Percentiles rank a stretch among this genome's conserved stretches.
Evolutionary conservation across 495 filamentous ascomycete genomes (phyloP).

Genomic region (Cryomyces antarcticus): DNA sequence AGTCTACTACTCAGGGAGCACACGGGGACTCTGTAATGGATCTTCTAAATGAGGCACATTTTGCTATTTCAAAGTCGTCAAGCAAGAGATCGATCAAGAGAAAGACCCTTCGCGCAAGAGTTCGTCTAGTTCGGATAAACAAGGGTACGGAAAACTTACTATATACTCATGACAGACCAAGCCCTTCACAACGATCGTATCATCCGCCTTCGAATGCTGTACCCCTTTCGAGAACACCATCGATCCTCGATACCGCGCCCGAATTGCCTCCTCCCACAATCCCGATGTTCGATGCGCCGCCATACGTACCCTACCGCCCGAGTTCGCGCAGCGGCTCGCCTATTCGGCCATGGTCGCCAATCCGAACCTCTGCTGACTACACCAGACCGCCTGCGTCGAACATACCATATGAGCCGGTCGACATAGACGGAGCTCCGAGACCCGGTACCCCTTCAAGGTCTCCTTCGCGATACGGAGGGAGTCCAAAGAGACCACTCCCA

Average conservation of each 20-base stretch:
- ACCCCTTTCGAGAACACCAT: constrained; percentile 29
- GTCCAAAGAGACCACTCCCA: constrained; percentile 71
- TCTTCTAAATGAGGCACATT: neutral
- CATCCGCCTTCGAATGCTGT: constrained; percentile 15
- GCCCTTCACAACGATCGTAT: constrained; percentile 19
- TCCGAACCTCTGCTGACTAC: constrained; percentile 42
- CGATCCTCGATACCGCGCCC: constrained; percentile 32
- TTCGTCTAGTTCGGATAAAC: neutral
- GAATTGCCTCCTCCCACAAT: constrained; percentile 33
- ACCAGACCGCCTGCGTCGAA: constrained; percentile 45
- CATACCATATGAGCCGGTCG: constrained; percentile 60
- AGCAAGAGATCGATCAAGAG: constrained; percentile 5
- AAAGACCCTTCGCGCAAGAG: neutral
- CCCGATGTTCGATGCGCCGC: constrained; percentile 18
- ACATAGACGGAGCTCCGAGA: constrained; percentile 73
- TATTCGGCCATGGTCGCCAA: constrained; percentile 53
- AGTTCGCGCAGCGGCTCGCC: constrained; percentile 35
- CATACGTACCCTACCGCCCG: constrained; percentile 21
- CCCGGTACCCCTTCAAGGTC: constrained; percentile 60
- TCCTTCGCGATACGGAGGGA: constrained; percentile 56
- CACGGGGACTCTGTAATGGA: neutral
- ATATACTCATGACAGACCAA: constrained; percentile 11
- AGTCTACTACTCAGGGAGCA: neutral
- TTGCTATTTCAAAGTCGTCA: constrained; percentile 1
- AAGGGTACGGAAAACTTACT: constrained; percentile 3